Evolutionary conservation across 2,329 filamentous ascomycete species (phyloP), one percentile per base, ranked within the genome.

Genomic region (Pseudocercospora fijiensis): DNA sequence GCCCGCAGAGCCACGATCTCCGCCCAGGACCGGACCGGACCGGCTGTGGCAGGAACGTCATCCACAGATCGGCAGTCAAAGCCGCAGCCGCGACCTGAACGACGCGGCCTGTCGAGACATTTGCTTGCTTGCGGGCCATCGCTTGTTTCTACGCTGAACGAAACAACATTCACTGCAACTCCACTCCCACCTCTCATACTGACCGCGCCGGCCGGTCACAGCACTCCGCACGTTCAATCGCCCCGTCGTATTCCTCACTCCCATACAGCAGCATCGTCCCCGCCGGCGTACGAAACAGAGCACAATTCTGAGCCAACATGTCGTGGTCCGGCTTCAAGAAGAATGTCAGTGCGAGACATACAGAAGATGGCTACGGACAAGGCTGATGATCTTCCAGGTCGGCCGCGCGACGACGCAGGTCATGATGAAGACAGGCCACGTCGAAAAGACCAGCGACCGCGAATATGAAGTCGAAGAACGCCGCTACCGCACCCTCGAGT

Each of bases 351-450:
- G 56, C 30, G 47, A 2, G 62, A 30, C 61, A 41, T n/a, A 30
- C n/a, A n/a, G 26, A 9, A 24, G 24, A 11, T n/a, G 33, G 28
- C 30, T 3, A 4, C 18, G n/a, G 28, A 24, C 22, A 55, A 16
- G 27, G 57, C 69, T 94, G 92, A 83, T 92, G 95, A 13, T 11
- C 83, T 96, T 96, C 80, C 96, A 96, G 88, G 93, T 98, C 83
- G 94, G 95, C 84, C 92, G 95, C 82, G 94, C 94, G 74, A 97
- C 94, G 80, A 99, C 96, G 81, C 93, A 97, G 88, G 94, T 98
- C 67, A 97, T 99, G 92, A 98, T 99, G 94, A 99, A 99, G 86
- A 96, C 93, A 63, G 91, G 95, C 65, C 95, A 98, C 82, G 96
- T 99, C 73, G 95, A 99, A 81, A 94, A 95, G 82, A 99, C 95